Conservation (phyloP, 352 stramenopile species). For the Phytophthora hibernalis region DNA sequence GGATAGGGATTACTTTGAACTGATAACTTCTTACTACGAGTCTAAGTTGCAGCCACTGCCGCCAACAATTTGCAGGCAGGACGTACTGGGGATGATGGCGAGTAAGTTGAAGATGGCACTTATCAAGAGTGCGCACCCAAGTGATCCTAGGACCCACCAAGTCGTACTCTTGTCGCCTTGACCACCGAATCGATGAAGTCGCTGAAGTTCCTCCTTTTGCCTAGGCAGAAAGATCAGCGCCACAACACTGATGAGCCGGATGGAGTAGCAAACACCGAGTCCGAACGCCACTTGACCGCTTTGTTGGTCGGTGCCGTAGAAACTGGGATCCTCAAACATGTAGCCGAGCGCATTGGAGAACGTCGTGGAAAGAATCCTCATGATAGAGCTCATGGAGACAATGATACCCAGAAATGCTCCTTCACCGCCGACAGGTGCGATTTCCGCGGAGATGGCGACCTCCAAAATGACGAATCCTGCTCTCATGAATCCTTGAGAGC, state of each 20-base stretch:
- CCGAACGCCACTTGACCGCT: conserved; percentile 40
- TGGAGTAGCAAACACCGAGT: conserved; percentile 49
- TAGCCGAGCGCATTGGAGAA: conserved; percentile 54
- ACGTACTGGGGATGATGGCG: conserved; percentile 38
- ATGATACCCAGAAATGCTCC: conserved; percentile 61
- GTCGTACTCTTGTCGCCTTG: conserved; percentile 33
- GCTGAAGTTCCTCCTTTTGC: conserved; percentile 59
- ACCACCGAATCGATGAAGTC: conserved; percentile 34
- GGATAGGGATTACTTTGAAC: not conserved
- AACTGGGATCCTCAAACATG: conserved; percentile 42
- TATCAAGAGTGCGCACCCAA: conserved; percentile 42
- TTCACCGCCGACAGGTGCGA: conserved; percentile 59
- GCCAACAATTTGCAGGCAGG: conserved; percentile 46
- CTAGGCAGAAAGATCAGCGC: conserved; percentile 50
- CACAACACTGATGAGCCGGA: conserved; percentile 48
- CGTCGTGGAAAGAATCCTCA: conserved; percentile 53
- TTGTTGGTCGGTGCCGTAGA: conserved; percentile 26
- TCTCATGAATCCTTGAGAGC: conserved; percentile 52
- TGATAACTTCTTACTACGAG: not conserved
- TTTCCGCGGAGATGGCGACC: conserved; percentile 52
- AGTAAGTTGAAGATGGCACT: conserved; percentile 49
- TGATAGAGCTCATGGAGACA: conserved; percentile 60
- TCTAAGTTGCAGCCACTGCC: conserved; percentile 37
- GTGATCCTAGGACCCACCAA: conserved; percentile 46
- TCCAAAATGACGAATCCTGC: conserved; percentile 49